Base-by-base conservation (phyloP, 495 filamentous ascomycete genomes). In the Penicillium parvum region DNA sequence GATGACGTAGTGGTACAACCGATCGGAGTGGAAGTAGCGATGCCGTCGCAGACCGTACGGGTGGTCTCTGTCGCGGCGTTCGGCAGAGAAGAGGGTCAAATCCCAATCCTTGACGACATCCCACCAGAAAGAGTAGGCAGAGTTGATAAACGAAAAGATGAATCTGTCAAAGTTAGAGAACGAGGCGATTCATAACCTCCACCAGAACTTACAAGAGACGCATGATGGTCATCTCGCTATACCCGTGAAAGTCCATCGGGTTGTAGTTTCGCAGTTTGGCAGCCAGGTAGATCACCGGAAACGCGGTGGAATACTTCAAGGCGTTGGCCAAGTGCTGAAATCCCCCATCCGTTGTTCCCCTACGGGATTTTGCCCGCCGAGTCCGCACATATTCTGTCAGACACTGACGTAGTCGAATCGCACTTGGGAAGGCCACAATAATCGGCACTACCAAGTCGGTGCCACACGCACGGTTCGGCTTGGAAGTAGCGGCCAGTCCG, bases 81-180 rank as follows among this genome's bases (percentile, higher is more conserved):
- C 50, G 0, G 65, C 41, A 7, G 77, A 66, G 53, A 97, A 86
- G n/a, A 97, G 75, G 0, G 82, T 85, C 28, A 98, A 72, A 52
- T 97, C 92, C 92, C 92, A 98, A 71, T 98, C 92, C 69, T 87
- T 90, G 32, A 88, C 78, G 15, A 97, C 82, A 60, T 98, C 92
- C 92, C 92, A 98, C 73, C 91, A 98, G 74, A 96, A 96, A 23
- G 86, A 90, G 66, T 96, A 98, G 43, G 82, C 69, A 8, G 85
- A 88, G 56, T 97, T 98, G 37, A 92, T 48, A 22, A 85, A 72
- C 18, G 85, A 84, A 32, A 81, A 74, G 37, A 81, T 54, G 19
- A 79, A 65, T 58, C 79, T 81, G 47, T 8, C 8, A 6, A n/a
- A 32, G 37, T 39, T 41, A 41, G 35, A 39, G 2, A n/a, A 11